Conservation (phyloP, 352 stramenopile genomes). For the Globisporangium takayamanum region DNA sequence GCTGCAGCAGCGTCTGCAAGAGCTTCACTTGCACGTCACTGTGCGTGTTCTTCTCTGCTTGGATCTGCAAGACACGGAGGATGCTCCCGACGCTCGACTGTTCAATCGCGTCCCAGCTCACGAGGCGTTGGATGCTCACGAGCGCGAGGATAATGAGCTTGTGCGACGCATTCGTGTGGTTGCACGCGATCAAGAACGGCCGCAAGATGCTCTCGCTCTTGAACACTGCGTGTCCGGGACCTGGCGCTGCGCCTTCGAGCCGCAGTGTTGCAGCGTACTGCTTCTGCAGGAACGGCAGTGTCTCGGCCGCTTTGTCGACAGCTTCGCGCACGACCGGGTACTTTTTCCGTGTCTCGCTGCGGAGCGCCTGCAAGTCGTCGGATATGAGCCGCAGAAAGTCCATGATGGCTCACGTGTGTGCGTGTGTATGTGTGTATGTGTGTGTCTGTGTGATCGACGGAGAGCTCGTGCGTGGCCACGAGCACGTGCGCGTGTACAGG, state of each 20-base stretch:
- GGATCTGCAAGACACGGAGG: conserved; percentile 93
- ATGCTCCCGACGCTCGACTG: conserved; percentile 93
- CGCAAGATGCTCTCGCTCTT: conserved; percentile 93
- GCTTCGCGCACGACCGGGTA: conserved; percentile 95
- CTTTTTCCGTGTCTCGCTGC: conserved; percentile 83
- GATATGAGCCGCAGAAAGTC: conserved; percentile 89
- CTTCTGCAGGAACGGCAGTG: conserved; percentile 91
- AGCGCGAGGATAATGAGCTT: conserved; percentile 93
- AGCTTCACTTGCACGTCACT: conserved; percentile 86
- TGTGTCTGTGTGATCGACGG: background rate
- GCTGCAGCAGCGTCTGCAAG: conserved; percentile 82
- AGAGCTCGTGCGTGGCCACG: background rate
- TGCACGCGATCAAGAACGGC: conserved; percentile 95
- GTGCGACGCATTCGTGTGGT: conserved; percentile 94
- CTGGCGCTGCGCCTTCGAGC: conserved; percentile 56
- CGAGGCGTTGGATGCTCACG: conserved; percentile 91
- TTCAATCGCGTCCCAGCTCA: conserved; percentile 94
- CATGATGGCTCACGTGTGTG: conserved; percentile 35
- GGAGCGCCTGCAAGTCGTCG: conserved; percentile 84
- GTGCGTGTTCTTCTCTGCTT: conserved; percentile 86
- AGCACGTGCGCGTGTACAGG: background rate
- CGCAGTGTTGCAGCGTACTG: conserved; percentile 89
- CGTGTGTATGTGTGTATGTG: conserved; percentile 1
- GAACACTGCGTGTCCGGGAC: conserved; percentile 89
- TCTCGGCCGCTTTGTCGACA: conserved; percentile 92